Base-by-base conservation (phyloP, 2,329 filamentous ascomycete species). In the Beauveria scarabaeidicola region DNA sequence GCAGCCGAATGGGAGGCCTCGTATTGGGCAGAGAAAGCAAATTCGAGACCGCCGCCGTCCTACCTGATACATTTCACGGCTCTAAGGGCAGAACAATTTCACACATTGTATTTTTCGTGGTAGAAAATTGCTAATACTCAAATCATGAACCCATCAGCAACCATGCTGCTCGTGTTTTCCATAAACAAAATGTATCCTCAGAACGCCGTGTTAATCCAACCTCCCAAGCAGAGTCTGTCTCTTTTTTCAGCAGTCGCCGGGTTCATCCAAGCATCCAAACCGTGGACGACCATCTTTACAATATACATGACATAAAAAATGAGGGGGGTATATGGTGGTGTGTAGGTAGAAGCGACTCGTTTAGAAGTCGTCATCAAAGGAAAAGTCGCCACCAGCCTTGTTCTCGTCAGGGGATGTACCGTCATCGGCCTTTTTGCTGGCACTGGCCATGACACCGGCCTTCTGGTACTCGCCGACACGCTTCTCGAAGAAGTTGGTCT, bases 401-500 rank as follows among this genome's bases (percentile, higher is more conserved):
- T 74, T 74, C 73, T 82, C 78, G 62, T 85, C 77, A 7, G 69
- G 65, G 1, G 73, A 66, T 21, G 70, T 67, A 6, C 73, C 74
- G 10, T 79, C 74, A 21, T 81, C 78, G 10, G 57, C 48, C 74
- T 88, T 87, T 80, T 91, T 91, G 78, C 89, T 89, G 68, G 87
- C 89, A 78, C 89, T 92, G 70, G 88, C 88, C 91, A 99, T 96
- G 75, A 99, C 93, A 81, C 94, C 94, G 41, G 94, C 92, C 84
- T 99, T 99, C 79, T 99, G 94, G 85, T 99, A 99, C 72, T 99
- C 94, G 74, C 88, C 94, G 61, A 99, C 94, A 69, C 94, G 91
- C 89, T 99, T 99, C 88, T 99, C 94, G 75, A 99, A 99, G 85
- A 99, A 99, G 86, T 99, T 99, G 74, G 94, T 99, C 89, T 99